Base-by-base conservation (phyloP, 768 basidiomycete species). In the Cyathus striatus region DNA sequence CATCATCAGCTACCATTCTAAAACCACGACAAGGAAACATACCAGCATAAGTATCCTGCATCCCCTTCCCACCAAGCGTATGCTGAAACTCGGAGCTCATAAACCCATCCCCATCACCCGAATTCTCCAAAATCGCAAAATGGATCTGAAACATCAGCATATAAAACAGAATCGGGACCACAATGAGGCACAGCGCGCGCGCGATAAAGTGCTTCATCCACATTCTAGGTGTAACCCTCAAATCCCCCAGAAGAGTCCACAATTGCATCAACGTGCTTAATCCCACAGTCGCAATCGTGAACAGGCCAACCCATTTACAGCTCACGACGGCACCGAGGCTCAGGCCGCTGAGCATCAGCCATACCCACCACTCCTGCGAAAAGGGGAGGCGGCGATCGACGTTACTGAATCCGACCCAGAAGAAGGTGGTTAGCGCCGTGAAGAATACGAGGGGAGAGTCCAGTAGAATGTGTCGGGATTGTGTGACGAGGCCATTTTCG, bases 41-140 rank as follows among this genome's bases (percentile, higher is more conserved):
- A 90, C 90, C 87, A 21, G 93, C 90, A 61, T 72, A 93, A 0
- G 95, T 98, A 60, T 99, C 93, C 9, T 75, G 73, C 96, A 98
- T 97, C 5, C 85, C 79, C 34, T 82, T 83, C 5, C 93, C 92
- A 13, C 83, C 73, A 10, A 99, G 72, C 0, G 94, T 97, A 57
- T 98, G 95, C 65, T 97, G 94, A 69, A 99, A 99, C 59, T 93
- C 94, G 2, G 92, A 90, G 66, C 90, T 95, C 96, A 99, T 99
- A 65, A 99, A 99, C 1, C 94, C 93, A 59, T 98, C 96, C 0
- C 96, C 96, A 41, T 98, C 95, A 23, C 96, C 96, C 2, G 89
- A 87, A 62, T 86, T 87, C 55, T 81, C 78, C 22, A 99, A 70
- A 51, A 99, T 76, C 57, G 83, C 56, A 66, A 98, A 97, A 61